phyloP scores from a whole-genome alignment of 176 grass and related monocot genomes.

The Triticum monococcum region DNA sequence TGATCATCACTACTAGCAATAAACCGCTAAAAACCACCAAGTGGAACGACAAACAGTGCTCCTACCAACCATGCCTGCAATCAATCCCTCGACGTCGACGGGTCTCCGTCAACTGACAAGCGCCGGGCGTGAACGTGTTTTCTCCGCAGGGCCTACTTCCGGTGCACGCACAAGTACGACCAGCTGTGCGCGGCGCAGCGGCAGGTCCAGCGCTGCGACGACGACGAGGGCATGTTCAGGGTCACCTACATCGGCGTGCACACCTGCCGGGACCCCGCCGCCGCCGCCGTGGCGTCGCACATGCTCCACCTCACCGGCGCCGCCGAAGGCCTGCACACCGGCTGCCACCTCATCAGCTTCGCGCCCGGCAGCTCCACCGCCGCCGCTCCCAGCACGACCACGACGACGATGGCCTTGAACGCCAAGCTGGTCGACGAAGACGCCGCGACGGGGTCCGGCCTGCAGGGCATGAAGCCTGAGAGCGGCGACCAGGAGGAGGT shows the following conservation, averaged over 20 bases:
- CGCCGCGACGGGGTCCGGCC: not conserved
- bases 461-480: conserved; percentile 34
- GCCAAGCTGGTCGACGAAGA: too few relatives aligned
- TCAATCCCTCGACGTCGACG: not conserved
- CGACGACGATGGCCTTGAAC: too few relatives aligned
- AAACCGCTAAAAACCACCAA: not conserved
- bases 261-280: conserved; percentile 63
- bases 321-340: not conserved
- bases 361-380: not conserved
- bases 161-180: conserved; percentile 87
- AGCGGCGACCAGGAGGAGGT: conserved; percentile 56
- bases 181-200: conserved; percentile 62
- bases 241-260: conserved; percentile 78
- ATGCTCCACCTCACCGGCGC: not conserved
- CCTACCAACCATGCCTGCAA: not conserved
- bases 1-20: not conserved
- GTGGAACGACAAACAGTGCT: too few relatives aligned
- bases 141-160: conserved; percentile 63
- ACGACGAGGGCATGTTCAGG: conserved; percentile 23
- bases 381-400: too few relatives aligned
- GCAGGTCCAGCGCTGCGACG: conserved; percentile 67
- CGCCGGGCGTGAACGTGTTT: not conserved
- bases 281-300: conserved; percentile 18
- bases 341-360: conserved; percentile 53
- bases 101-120: conserved; percentile 4